Base-by-base conservation (phyloP, 2,329 filamentous ascomycete genomes). In the Aspergillus viridinutans region DNA sequence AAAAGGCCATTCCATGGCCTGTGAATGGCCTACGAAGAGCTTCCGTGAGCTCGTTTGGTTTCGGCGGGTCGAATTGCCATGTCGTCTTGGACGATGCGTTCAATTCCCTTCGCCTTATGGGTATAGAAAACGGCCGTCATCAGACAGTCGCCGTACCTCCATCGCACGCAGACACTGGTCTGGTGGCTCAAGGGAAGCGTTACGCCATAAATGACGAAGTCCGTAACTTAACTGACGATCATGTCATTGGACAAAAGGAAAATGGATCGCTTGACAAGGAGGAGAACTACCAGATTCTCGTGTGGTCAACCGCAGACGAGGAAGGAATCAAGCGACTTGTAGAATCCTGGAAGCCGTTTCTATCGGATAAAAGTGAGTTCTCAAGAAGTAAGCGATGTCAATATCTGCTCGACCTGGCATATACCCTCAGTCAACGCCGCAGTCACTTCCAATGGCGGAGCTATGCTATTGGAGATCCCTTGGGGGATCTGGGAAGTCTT, bases 1-100 rank as follows among this genome's bases (percentile, higher is more conserved):
- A 48, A 32, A 28, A 35, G 7, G 29, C 57, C 3, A 52, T 57
- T 3, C 54, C 58, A 0, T 70, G 67, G 67, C 64, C 66, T 0
- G 52, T 49, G 9, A 25, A 52, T n/a, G 59, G 59, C 9, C 48
- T 61, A 25, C 56, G 61, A 3, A 56, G 67, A 26, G 61, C 60
- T 3, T 63, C 61, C 4, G 54, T 71, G 9, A 70, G 61, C 43
- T 63, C 60, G 1, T 71, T 71, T 25, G 67, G 69, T 0, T 64
- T 60, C 40, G 68, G 67, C 9, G 67, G 69, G 3, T 59, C 67
- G 0, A 71, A 71, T 56, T 58, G 67, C 4, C 65, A 70, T 52
- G 53, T 58, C 21, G 56, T 69, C 55, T 25, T 71, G 28, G 68
- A 69, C 20, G 58, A 61, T 26, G 65, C 61, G 5, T 52, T 43